Evolutionary conservation across 495 filamentous ascomycete genomes (phyloP).

Genomic region (Neurospora sp.): DNA sequence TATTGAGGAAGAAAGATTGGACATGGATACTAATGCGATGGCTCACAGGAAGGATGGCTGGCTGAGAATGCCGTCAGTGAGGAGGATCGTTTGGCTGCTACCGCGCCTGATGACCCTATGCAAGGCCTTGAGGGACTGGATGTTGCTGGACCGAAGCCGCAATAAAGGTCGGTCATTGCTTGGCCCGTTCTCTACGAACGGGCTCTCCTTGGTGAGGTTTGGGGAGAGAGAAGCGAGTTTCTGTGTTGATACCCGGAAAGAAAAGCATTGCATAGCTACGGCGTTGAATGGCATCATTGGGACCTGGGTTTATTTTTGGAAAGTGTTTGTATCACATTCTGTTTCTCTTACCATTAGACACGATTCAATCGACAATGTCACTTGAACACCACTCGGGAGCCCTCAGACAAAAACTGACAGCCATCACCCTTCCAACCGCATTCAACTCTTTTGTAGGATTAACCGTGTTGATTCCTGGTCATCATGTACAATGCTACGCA

Average conservation of each 20-base stretch:
- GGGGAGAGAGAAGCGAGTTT: background rate
- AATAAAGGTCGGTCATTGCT: slow-evolving; percentile 31
- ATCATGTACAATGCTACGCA: background rate
- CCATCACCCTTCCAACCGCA: background rate
- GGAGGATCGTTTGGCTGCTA: slow-evolving; percentile 61
- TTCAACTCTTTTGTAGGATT: background rate
- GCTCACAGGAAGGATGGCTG: slow-evolving; percentile 75
- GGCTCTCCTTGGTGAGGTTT: background rate
- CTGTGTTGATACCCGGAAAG: background rate
- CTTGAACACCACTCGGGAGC: background rate
- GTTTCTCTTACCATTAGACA: background rate
- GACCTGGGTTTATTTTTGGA: background rate
- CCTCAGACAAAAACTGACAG: background rate
- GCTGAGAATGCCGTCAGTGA: slow-evolving; percentile 83
- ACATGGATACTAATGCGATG: slow-evolving; percentile 17
- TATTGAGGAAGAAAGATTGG: background rate
- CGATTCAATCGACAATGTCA: background rate
- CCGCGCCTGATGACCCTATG: slow-evolving; percentile 75
- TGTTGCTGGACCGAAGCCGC: slow-evolving; percentile 81
- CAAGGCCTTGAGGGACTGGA: slow-evolving; percentile 88
- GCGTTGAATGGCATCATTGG: slow-evolving; percentile 22
- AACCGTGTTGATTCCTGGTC: background rate
- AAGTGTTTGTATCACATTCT: background rate
- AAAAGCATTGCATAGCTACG: slow-evolving; percentile 30
- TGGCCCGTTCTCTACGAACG: background rate